phyloP scores from a whole-genome alignment of 345 rosid species.

The Pugionium cornutum region DNA sequence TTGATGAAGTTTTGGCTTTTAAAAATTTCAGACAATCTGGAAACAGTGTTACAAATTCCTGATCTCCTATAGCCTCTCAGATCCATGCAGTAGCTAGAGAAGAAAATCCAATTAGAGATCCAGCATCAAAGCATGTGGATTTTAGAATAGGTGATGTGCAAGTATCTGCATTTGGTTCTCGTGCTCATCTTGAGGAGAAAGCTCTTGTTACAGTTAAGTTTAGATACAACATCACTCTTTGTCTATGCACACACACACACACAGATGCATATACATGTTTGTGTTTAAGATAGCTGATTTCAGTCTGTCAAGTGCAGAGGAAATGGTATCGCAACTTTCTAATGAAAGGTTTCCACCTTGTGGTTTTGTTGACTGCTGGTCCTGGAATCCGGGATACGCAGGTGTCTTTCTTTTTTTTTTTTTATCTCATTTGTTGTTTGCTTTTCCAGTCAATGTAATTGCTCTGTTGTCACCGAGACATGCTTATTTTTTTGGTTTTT shows the following conservation, averaged over 20 bases:
- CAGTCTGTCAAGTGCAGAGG: conserved; percentile 56
- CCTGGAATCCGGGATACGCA: conserved; percentile 97
- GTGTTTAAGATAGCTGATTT: conserved; percentile 31
- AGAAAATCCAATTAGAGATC: conserved; percentile 53
- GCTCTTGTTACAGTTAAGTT: conserved; percentile 89
- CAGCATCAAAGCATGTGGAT: conserved; percentile 42
- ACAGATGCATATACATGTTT: neutral
- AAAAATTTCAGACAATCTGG: neutral
- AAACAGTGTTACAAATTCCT: conserved; percentile 31
- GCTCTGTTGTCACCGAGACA: neutral
- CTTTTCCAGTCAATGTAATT: conserved; percentile 15
- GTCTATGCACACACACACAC: neutral
- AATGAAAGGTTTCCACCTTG: conserved; percentile 97
- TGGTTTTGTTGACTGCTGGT: conserved; percentile 84
- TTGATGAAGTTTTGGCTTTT: conserved; percentile 23
- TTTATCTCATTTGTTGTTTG: neutral
- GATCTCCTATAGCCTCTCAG: conserved; percentile 52
- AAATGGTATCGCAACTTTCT: conserved; percentile 96
- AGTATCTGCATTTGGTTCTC: conserved; percentile 89
- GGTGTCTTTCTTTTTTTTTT: conserved; percentile 41
- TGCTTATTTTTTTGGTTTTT: neutral
- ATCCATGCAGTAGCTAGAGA: conserved; percentile 71
- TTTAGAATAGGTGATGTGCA: conserved; percentile 69
- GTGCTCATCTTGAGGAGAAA: conserved; percentile 97
- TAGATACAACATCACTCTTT: neutral